These are phyloP conservation scores for Piper longum DNA, from an alignment of 164 flowering plant genomes.

Conservation along the genomic window DNA sequence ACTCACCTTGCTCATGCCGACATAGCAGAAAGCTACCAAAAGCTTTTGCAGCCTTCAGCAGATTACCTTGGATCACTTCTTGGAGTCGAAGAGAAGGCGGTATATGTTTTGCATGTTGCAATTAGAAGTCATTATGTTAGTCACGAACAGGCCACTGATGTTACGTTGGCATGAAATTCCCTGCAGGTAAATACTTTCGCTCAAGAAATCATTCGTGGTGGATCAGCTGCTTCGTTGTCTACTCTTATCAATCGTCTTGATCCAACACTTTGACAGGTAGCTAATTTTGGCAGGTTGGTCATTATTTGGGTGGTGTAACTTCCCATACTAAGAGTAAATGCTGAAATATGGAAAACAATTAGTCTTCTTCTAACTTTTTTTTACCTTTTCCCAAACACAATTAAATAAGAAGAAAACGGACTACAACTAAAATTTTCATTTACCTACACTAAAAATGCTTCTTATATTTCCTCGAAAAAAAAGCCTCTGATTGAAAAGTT, in stretches of 20 bases:
- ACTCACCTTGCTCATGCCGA: conserved; percentile 81
- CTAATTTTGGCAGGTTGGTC: conserved; percentile 79
- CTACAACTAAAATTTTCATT: too few species aligned
- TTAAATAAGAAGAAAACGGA: background rate
- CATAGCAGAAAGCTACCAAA: conserved; percentile 78
- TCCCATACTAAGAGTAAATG: too few species aligned
- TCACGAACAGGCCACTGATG: background rate
- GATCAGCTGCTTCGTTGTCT: conserved; percentile 94
- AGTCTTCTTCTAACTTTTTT: background rate
- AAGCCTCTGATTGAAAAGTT: too few species aligned
- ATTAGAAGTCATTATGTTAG: background rate
- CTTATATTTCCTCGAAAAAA: background rate
- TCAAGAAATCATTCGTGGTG: conserved; percentile 95
- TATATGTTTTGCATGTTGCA: conserved; percentile 22
- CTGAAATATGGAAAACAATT: too few species aligned
- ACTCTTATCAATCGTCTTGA: conserved; percentile 83
- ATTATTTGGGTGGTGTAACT: too few species aligned
- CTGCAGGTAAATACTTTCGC: conserved; percentile 80
- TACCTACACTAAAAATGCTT: background rate
- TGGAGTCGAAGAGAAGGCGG: conserved; percentile 83
- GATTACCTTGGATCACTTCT: conserved; percentile 83
- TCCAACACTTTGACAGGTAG: conserved; percentile 80
- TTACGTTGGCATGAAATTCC: conserved; percentile 1
- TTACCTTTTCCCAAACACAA: too few species aligned
- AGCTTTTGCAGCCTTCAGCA: conserved; percentile 82